Evolutionary conservation across 441 rosid genomes (phyloP).

Genomic region (Populus hybrid): DNA sequence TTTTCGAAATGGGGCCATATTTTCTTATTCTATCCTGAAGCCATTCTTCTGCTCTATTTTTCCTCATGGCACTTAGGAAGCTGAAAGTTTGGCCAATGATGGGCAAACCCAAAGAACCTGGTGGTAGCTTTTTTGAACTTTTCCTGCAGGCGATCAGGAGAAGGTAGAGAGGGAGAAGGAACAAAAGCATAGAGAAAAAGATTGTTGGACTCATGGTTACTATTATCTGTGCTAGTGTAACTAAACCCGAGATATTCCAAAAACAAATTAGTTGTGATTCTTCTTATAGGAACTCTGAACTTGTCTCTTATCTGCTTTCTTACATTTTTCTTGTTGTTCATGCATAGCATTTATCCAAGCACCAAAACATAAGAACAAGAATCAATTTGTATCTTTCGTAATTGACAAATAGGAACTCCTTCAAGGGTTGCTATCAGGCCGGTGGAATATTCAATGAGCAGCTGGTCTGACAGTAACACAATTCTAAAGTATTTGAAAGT

Average conservation of each 20-base stretch:
- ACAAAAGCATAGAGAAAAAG: neutral
- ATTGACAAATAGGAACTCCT: neutral
- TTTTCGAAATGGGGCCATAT: slow-evolving; percentile 35
- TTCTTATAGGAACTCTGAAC: neutral
- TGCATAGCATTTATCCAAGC: neutral
- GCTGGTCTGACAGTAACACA: neutral
- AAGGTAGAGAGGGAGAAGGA: slow-evolving; percentile 15
- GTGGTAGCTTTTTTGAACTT: slow-evolving; percentile 14
- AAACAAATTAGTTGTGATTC: neutral
- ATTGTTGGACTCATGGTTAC: neutral
- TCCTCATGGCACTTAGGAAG: slow-evolving; percentile 24
- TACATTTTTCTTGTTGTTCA: neutral
- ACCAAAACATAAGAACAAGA: neutral
- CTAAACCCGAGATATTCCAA: neutral
- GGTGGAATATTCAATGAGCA: neutral
- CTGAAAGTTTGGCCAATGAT: slow-evolving; percentile 26
- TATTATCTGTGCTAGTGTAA: neutral
- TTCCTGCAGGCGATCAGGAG: slow-evolving; percentile 7
- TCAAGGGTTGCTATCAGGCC: neutral
- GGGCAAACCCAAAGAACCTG: slow-evolving; percentile 6
- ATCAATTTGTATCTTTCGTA: neutral
- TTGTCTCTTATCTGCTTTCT: neutral
- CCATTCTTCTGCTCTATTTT: slow-evolving; percentile 30
- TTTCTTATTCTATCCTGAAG: slow-evolving; percentile 20
- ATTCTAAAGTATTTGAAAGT: neutral